phyloP scores from a whole-genome alignment of 352 stramenopile species.

The Plasmopara halstedii region DNA sequence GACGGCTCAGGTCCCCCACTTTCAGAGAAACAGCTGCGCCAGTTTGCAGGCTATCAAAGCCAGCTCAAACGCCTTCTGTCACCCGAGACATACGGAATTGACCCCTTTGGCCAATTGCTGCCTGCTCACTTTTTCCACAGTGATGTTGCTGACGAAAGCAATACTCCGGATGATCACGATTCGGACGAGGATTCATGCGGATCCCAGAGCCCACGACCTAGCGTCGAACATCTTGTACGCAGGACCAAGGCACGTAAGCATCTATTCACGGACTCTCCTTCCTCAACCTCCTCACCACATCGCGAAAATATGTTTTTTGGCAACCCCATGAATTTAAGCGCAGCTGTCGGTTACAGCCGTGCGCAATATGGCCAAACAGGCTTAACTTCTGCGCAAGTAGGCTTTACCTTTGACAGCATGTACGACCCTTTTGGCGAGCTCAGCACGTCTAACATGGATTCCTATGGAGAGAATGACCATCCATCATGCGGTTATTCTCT shows the following conservation, averaged over 20 bases:
- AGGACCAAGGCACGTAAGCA: slow-evolving; percentile 37
- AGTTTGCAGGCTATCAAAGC: slow-evolving; percentile 55
- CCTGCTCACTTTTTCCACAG: slow-evolving; percentile 28
- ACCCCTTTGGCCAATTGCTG: slow-evolving; percentile 47
- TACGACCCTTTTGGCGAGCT: slow-evolving; percentile 43
- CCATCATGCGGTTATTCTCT: slow-evolving; percentile 41
- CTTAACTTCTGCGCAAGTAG: slow-evolving; percentile 12
- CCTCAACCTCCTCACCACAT: slow-evolving; percentile 28
- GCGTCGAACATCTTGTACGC: slow-evolving; percentile 18
- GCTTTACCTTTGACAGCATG: slow-evolving; percentile 30
- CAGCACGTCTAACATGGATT: slow-evolving; percentile 29
- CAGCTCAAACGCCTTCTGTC: slow-evolving; percentile 75
- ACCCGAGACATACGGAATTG: slow-evolving; percentile 74
- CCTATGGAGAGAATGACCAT: slow-evolving; percentile 44
- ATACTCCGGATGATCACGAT: slow-evolving; percentile 34
- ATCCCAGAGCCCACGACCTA: slow-evolving; percentile 25
- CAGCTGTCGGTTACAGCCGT: slow-evolving; percentile 16
- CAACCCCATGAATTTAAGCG: slow-evolving; percentile 20
- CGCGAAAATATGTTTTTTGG: slow-evolving; percentile 29
- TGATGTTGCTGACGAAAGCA: slow-evolving; percentile 16
- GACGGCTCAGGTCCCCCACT: slow-evolving; percentile 35
- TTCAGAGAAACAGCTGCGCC: slow-evolving; percentile 70
- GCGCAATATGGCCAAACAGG: slow-evolving; percentile 13
- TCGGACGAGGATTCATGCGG: slow-evolving; percentile 47
- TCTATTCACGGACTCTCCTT: slow-evolving; percentile 39